Percentiles rank a stretch among this genome's conserved stretches.
These are phyloP conservation scores for Komagataella kurtzmanii DNA, from an alignment of 805 yeast species.

Conservation along the genomic window DNA sequence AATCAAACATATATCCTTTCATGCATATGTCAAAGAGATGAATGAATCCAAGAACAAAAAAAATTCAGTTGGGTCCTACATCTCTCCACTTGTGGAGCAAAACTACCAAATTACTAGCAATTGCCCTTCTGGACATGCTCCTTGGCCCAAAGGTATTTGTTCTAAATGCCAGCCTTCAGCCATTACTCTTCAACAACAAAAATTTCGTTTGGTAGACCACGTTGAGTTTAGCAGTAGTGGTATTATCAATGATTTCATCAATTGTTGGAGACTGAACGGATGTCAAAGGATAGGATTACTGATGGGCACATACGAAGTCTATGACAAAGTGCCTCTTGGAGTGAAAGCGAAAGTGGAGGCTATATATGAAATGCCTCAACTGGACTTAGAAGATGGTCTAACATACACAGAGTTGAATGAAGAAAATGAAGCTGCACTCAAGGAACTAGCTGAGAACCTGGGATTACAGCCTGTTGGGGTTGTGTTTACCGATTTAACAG, in stretches of 20 bases:
- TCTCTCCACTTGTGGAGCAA: slow-evolving; percentile 68
- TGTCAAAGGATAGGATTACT: slow-evolving; percentile 76
- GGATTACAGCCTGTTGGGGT: slow-evolving; percentile 70
- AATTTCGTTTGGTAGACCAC: slow-evolving; percentile 93
- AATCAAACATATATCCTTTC: slow-evolving; percentile 82
- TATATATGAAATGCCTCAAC: slow-evolving; percentile 87
- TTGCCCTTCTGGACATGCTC: slow-evolving; percentile 75
- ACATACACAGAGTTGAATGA: slow-evolving; percentile 32
- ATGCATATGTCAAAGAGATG: slow-evolving; percentile 64
- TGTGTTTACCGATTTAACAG: slow-evolving; percentile 81
- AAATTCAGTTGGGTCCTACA: slow-evolving; percentile 49
- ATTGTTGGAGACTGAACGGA: slow-evolving; percentile 85
- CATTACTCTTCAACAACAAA: slow-evolving; percentile 80
- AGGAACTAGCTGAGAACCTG: slow-evolving; percentile 37
- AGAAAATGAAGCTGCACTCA: slow-evolving; percentile 38
- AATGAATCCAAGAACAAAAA: slow-evolving; percentile 55
- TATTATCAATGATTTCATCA: slow-evolving; percentile 72
- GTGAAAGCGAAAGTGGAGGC: slow-evolving; percentile 90
- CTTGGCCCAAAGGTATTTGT: slow-evolving; percentile 93
- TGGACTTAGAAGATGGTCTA: slow-evolving; percentile 76
- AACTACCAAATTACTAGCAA: slow-evolving; percentile 46
- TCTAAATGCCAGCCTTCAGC: slow-evolving; percentile 96
- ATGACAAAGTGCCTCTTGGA: slow-evolving; percentile 82
- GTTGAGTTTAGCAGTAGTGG: slow-evolving; percentile 74
- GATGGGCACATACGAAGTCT: slow-evolving; percentile 69